phyloP scores from a whole-genome alignment of 1,139 yeast genomes.

The Debaryomyces subglobosus region DNA sequence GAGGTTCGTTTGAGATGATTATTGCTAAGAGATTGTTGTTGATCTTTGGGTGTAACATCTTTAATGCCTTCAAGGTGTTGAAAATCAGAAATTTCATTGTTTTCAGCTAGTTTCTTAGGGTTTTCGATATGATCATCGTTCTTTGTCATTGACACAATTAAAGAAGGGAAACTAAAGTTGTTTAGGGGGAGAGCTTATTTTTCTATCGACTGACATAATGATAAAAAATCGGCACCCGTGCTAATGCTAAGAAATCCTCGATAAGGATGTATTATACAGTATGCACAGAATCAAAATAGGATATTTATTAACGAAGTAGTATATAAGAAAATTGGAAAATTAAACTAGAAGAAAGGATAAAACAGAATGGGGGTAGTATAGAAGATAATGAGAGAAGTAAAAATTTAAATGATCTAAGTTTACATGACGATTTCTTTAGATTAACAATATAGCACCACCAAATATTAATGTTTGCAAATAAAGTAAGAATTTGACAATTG shows the following conservation, averaged over 20 bases:
- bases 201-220: background rate
- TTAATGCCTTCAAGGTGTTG: conserved; percentile 3
- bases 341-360: background rate
- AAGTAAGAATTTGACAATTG: conserved; percentile 19
- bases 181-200: background rate
- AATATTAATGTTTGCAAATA: conserved; percentile 22
- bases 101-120: conserved; percentile 3
- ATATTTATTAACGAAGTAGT: background rate
- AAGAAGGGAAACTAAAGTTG: background rate
- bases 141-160: conserved; percentile 2
- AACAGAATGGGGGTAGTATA: background rate
- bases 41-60: background rate
- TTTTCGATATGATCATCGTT: background rate
- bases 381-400: background rate
- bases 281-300: background rate
- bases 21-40: background rate
- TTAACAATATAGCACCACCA: conserved; percentile 24
- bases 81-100: conserved; percentile 6
- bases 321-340: conserved; percentile 1
- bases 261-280: background rate
- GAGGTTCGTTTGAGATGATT: background rate
- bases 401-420: conserved; percentile 2
- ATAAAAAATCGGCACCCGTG: background rate
- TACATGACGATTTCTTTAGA: conserved; percentile 8
- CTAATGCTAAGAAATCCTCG: background rate